phyloP scores from a whole-genome alignment of 257 asterid genomes.

The Nicotiana benthamiana region DNA sequence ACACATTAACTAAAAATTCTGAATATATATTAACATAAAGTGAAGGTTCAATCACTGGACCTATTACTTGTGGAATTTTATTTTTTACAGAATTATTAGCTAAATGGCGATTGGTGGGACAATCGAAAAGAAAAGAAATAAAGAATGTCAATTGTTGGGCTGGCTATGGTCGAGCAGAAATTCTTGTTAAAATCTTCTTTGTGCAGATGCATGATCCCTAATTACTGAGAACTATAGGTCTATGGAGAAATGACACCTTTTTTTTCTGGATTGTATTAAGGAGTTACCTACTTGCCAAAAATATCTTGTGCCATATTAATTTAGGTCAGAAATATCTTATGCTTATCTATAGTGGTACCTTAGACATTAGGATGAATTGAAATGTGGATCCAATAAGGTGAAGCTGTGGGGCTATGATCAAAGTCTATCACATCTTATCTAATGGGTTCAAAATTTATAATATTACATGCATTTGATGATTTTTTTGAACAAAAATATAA shows the following conservation, averaged over 20 bases:
- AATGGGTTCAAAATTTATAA: too few relatives aligned
- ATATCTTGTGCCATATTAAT: neutral
- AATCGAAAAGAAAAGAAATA: neutral
- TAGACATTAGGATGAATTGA: neutral
- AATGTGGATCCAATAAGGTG: neutral
- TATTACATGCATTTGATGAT: too few relatives aligned
- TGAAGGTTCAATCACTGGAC: too few relatives aligned
- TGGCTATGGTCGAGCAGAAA: neutral
- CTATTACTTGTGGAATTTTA: too few relatives aligned
- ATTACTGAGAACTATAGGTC: neutral
- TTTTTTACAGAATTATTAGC: too few relatives aligned
- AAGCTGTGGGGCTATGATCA: neutral
- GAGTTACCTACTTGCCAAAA: neutral
- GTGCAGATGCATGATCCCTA: neutral
- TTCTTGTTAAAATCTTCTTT: neutral
- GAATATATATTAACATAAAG: neutral
- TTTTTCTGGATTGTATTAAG: neutral
- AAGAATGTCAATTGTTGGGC: neutral
- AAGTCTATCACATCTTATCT: too few relatives aligned
- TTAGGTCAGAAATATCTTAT: neutral
- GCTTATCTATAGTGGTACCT: neutral
- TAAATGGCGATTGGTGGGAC: too few relatives aligned
- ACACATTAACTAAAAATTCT: neutral
- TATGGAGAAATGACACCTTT: neutral
- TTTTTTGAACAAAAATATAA: too few relatives aligned